A percentile compares a stretch with the other conserved stretches of the same genome.
Conservation (phyloP, 1,284 basidiomycete species). For the Ceratobasidium sp. region DNA sequence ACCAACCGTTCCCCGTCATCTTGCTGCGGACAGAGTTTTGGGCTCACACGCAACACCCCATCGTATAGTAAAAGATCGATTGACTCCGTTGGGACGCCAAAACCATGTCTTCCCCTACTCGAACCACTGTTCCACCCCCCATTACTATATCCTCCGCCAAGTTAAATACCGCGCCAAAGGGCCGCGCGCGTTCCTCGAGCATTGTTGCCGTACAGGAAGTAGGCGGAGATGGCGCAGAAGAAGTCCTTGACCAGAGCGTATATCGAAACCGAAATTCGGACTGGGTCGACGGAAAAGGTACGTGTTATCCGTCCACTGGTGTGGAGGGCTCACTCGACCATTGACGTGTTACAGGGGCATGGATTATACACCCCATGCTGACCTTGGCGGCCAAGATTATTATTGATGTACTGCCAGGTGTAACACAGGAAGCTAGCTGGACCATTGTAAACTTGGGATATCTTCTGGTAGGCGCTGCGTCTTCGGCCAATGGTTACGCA, state of each 20-base stretch:
- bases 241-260: slow-evolving; percentile 83
- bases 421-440: slow-evolving; percentile 96
- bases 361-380: slow-evolving; percentile 97
- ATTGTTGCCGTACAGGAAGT: slow-evolving; percentile 92
- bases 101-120: slow-evolving; percentile 39
- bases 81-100: slow-evolving; percentile 6
- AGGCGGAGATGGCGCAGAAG: slow-evolving; percentile 81
- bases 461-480: slow-evolving; percentile 78
- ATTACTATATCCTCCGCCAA: slow-evolving; percentile 40
- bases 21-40: slow-evolving; percentile 28
- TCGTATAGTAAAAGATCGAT: not conserved
- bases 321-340: not conserved
- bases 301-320: not conserved
- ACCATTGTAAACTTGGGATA: slow-evolving; percentile 94
- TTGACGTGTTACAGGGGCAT: slow-evolving; percentile 76
- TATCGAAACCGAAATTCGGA: slow-evolving; percentile 95
- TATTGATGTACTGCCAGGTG: slow-evolving; percentile 94
- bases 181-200: slow-evolving; percentile 80
- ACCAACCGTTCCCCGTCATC: slow-evolving; percentile 35
- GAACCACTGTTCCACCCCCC: slow-evolving; percentile 41
- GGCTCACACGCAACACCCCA: not conserved
- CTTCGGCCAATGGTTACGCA: slow-evolving; percentile 9
- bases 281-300: slow-evolving; percentile 99
- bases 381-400: slow-evolving; percentile 92
- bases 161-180: slow-evolving; percentile 55